Base-by-base conservation (phyloP, 2,329 filamentous ascomycete genomes). In the Beauveria brongniartii region DNA sequence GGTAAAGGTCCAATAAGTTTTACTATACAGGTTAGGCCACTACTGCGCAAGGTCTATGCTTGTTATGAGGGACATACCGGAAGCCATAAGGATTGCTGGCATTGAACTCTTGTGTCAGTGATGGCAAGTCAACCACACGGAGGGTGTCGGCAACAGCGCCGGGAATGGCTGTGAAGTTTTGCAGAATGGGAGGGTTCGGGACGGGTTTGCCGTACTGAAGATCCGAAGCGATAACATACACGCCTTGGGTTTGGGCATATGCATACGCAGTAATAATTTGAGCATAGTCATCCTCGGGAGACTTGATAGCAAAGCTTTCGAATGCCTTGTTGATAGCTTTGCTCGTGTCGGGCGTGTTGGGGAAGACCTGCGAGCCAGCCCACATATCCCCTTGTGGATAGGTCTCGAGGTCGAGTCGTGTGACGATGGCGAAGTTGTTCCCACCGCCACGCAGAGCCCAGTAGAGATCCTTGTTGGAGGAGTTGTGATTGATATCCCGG, bases 361-460 rank as follows among this genome's bases (percentile, higher is more conserved):
- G 48, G 62, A 72, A 75, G 6, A 67, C 65, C 28, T 70, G 67
- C 5, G 69, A 59, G 8, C 75, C 74, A 40, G 74, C 76, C 72
- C 74, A 77, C 55, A 80, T 68, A 2, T 69, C 37, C 14, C 71
- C 73, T 16, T 71, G 72, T 1, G 71, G 67, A 51, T 74, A 71
- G 0, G 75, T 74, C 14, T 69, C 68, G 16, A 80, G 67, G 24
- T 77, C 73, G 68, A 85, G 76, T 10, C 78, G 78, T 10, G 77
- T 73, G 5, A 85, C 80, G 4, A 86, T 73, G n/a, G 78, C 83
- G 63, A 82, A 85, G 52, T 78, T 84, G 40, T 80, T 81, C 2
- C 82, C 80, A 1, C 82, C 81, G 20, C 82, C 81, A 43, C 75
- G 73, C 1, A 85, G 73, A 2, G 82, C 83, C 80, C 81, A 85